A percentile compares a stretch with the other conserved stretches of the same genome.
Evolutionary conservation across 2,329 filamentous ascomycete genomes (phyloP).

Genomic region (Colletotrichum sp.): DNA sequence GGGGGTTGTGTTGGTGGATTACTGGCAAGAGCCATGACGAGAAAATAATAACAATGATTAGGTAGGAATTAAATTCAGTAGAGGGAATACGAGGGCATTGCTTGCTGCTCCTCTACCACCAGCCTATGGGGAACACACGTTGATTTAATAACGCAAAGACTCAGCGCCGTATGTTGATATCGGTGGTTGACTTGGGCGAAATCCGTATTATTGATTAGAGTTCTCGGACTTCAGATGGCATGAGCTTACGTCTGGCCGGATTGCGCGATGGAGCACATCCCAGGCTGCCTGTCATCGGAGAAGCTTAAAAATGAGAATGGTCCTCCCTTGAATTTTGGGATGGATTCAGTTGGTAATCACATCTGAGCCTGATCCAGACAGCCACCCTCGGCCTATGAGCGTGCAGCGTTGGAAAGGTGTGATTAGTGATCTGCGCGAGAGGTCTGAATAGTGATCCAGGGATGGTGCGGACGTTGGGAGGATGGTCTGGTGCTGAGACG

Average conservation of each 20-base stretch:
- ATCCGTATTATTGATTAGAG: background rate
- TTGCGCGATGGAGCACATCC: background rate
- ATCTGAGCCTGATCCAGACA: background rate
- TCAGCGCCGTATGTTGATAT: background rate
- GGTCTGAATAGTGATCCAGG: background rate
- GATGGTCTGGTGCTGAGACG: background rate
- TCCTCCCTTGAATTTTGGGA: background rate
- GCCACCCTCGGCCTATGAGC: background rate
- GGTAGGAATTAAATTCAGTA: background rate
- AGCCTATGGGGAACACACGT: background rate
- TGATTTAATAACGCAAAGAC: background rate
- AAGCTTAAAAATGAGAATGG: background rate
- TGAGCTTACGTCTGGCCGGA: background rate
- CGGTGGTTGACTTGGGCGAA: background rate
- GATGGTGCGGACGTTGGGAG: background rate
- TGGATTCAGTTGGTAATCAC: background rate
- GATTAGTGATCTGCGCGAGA: background rate
- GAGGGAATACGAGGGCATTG: too few relatives aligned
- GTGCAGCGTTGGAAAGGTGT: background rate
- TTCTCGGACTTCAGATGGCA: background rate
- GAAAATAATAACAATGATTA: background rate
- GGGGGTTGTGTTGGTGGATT: background rate
- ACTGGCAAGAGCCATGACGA: background rate
- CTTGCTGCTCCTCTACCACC: background rate
- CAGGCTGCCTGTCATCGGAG: background rate